Conservation (phyloP, 352 stramenopile species). For the Hyaloperonospora brassicae region DNA sequence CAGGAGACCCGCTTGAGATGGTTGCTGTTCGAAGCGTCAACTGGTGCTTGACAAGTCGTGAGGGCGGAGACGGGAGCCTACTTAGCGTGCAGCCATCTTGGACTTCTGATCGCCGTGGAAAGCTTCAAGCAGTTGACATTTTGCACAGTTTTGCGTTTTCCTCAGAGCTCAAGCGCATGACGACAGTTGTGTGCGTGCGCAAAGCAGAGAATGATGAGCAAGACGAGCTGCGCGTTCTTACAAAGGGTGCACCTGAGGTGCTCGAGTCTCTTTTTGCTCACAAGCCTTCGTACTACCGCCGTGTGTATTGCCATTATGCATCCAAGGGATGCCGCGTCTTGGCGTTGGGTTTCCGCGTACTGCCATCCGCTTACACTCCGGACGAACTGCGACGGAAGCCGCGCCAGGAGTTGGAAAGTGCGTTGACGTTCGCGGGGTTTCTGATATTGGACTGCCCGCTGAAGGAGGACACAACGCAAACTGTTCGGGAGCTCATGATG, state of each 20-base stretch:
- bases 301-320: constrained; percentile 74
- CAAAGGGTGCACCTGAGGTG: constrained; percentile 96
- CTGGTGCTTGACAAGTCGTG: constrained; percentile 58
- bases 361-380: constrained; percentile 50
- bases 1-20: constrained; percentile 97
- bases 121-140: constrained; percentile 91
- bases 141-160: constrained; percentile 93
- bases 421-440: constrained; percentile 95
- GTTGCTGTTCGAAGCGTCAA: constrained; percentile 86
- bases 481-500: constrained; percentile 89
- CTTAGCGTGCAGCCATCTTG: constrained; percentile 25
- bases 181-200: constrained; percentile 86
- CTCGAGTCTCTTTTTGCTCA: constrained; percentile 81
- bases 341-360: constrained; percentile 90
- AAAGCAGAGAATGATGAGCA: constrained; percentile 58
- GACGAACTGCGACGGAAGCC: constrained; percentile 65
- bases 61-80: constrained; percentile 18
- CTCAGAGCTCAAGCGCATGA: constrained; percentile 96
- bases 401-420: constrained; percentile 85
- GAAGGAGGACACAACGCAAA: constrained; percentile 94
- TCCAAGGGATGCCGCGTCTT: constrained; percentile 88
- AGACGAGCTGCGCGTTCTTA: constrained; percentile 85
- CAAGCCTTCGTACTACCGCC: constrained; percentile 86
- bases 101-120: constrained; percentile 22
- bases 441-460: constrained; percentile 81